phyloP scores from a whole-genome alignment of 345 rosid species.

The Citrus inodora region DNA sequence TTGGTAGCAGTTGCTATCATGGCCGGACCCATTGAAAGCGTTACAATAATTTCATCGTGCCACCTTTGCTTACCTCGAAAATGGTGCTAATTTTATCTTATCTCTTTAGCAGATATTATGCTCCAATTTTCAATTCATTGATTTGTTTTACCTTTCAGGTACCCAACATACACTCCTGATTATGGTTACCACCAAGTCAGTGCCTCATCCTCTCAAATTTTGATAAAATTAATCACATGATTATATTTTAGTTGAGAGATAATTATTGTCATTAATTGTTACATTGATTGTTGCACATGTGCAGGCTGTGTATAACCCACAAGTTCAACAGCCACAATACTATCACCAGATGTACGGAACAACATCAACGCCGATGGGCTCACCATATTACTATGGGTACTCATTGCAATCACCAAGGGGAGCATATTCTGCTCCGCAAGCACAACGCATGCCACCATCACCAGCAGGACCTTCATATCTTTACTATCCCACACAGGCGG shows the following conservation, averaged over 20 bases:
- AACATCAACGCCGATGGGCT: constrained; percentile 34
- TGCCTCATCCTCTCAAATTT: constrained; percentile 6
- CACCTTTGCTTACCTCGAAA: constrained; percentile 10
- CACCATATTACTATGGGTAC: constrained; percentile 65
- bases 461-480: constrained; percentile 42
- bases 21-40: constrained; percentile 20
- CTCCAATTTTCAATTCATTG: not conserved
- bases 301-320: constrained; percentile 69
- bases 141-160: constrained; percentile 48
- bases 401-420: constrained; percentile 61
- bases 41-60: constrained; percentile 8
- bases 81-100: not conserved
- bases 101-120: not conserved
- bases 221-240: not conserved
- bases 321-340: constrained; percentile 60
- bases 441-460: constrained; percentile 20
- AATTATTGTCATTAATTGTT: not conserved
- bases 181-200: constrained; percentile 80
- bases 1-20: constrained; percentile 16
- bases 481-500: constrained; percentile 48
- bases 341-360: constrained; percentile 65
- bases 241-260: not conserved
- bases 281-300: not conserved
- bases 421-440: constrained; percentile 28
- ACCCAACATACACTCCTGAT: constrained; percentile 59